Conservation (phyloP, 2,329 filamentous ascomycete genomes). For the Zopfia rhizophila region DNA sequence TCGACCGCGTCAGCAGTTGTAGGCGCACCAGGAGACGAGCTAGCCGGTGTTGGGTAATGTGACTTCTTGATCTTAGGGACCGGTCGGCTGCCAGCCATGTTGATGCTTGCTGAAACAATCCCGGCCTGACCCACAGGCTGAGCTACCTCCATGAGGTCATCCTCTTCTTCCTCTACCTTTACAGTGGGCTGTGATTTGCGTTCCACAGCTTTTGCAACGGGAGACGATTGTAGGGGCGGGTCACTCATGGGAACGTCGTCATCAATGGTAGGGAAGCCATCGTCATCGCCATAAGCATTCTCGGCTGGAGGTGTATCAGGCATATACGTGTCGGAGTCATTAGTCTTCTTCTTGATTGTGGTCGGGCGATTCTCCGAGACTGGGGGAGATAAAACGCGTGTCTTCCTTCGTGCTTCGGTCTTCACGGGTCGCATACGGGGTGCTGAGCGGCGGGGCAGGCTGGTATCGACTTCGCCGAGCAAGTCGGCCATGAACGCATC, state of each 20-base stretch:
- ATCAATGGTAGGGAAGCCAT: conserved; percentile 66
- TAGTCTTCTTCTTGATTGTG: conserved; percentile 29
- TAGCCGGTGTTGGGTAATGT: conserved; percentile 74
- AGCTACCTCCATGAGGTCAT: conserved; percentile 86
- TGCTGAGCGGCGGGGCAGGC: conserved; percentile 65
- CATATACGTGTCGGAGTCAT: conserved; percentile 56
- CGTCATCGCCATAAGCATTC: conserved; percentile 59
- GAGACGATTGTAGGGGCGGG: conserved; percentile 81
- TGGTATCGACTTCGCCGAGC: conserved; percentile 87
- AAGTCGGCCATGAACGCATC: conserved; percentile 87
- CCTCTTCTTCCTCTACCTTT: conserved; percentile 74
- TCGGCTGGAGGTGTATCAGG: conserved; percentile 53
- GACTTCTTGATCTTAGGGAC: conserved; percentile 77
- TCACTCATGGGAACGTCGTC: conserved; percentile 88
- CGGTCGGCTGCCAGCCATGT: conserved; percentile 83
- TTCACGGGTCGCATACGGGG: conserved; percentile 72
- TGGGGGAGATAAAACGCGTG: conserved; percentile 81
- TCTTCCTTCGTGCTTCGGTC: conserved; percentile 79
- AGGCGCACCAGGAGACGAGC: conserved; percentile 77
- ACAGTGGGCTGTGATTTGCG: conserved; percentile 69
- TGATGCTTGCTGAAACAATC: conserved; percentile 76
- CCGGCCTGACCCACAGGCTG: conserved; percentile 74
- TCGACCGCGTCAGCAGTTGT: conserved; percentile 71
- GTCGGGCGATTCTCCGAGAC: conserved; percentile 59
- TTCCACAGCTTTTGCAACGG: conserved; percentile 79